Base-by-base conservation (phyloP, 179 eudicot genomes). In the Amaranthus tricolor region DNA sequence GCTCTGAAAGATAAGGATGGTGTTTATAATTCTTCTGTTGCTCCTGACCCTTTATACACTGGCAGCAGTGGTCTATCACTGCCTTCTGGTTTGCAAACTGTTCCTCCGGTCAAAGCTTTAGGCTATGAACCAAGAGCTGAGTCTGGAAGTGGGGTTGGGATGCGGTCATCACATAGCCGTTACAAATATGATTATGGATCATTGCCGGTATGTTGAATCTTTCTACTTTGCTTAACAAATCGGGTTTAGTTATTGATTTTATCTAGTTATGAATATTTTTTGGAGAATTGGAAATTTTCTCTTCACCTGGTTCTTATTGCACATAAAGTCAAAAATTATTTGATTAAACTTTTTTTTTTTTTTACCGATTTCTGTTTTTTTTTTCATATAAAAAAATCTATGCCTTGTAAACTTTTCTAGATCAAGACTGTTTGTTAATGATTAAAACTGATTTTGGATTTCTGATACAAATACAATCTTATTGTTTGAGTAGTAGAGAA, bases 151-250 rank as follows among this genome's bases (percentile, higher is more conserved):
- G 87, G 91, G 62, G 65, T 75, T 66, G 81, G 88, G 52, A 76
- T 86, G 89, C 84, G 82, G 77, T 70, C 93, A 49, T 83, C 96
- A 19, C 74, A 80, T 70, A 82, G 85, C 78, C 82, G 66, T 49
- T 87, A 89, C 80, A 86, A 86, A 81, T 93, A 89, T 80, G 95
- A 86, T 80, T 93, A 89, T 80, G 95, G 89, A 48, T 88, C 97
- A 61, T 66, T 81, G 66, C 40, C 83, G 84, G 88, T 85, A 85
- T 59, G 88, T 76, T 63, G 60, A 59, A n/a, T 74, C 17, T 6
- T 62, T 64, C 44, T 15, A 19, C 75, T 68, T 8, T 19, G 52
- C 73, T 71, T 47, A 56, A 58, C 19, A 51, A 52, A 9, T 51
- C 51, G 10, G 15, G 8, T 66, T 40, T 19, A 48, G 16, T 66